Percentiles rank a stretch among this genome's conserved stretches.
Conservation (phyloP, 78 protist genomes). For the Emiliania huxleyi region DNA sequence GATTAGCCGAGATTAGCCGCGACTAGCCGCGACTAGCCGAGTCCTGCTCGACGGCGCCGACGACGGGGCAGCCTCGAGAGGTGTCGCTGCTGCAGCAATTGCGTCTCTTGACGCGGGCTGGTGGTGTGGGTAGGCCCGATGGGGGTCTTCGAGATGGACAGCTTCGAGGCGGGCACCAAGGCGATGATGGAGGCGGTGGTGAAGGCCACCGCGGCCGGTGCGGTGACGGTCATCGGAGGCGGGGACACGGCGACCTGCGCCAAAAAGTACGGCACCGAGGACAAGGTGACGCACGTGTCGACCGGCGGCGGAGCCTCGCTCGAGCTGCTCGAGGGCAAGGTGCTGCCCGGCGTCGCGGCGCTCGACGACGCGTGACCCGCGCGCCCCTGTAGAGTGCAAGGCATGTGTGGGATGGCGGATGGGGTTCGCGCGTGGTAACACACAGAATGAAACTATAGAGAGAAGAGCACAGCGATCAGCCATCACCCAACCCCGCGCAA, state of each 20-base stretch:
- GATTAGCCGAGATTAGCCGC: too few relatives aligned
- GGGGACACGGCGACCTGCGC: slow-evolving; percentile 96
- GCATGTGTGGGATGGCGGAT: too few relatives aligned
- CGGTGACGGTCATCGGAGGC: slow-evolving; percentile 88
- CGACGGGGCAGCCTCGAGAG: too few relatives aligned
- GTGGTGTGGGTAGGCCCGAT: neutral
- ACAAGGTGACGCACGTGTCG: slow-evolving; percentile 75
- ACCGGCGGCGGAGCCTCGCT: slow-evolving; percentile 99
- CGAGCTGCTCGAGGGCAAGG: slow-evolving; percentile 93
- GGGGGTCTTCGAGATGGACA: slow-evolving; percentile 95
- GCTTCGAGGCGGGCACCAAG: slow-evolving; percentile 88
- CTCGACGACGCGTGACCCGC: neutral
- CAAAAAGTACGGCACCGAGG: slow-evolving; percentile 67
- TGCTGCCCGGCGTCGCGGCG: slow-evolving; percentile 62
- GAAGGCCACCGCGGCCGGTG: slow-evolving; percentile 77
- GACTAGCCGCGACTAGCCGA: too few relatives aligned
- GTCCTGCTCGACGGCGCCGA: too few relatives aligned
- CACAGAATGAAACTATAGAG: too few relatives aligned
- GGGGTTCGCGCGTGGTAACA: too few relatives aligned
- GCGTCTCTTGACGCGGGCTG: too few relatives aligned
- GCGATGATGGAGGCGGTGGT: slow-evolving; percentile 75
- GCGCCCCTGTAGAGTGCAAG: too few relatives aligned
- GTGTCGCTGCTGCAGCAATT: too few relatives aligned
- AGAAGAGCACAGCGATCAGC: too few relatives aligned
- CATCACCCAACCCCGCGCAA: too few relatives aligned